Conservation (phyloP, 1,284 basidiomycete genomes). For the Ganoderma meredithae region DNA sequence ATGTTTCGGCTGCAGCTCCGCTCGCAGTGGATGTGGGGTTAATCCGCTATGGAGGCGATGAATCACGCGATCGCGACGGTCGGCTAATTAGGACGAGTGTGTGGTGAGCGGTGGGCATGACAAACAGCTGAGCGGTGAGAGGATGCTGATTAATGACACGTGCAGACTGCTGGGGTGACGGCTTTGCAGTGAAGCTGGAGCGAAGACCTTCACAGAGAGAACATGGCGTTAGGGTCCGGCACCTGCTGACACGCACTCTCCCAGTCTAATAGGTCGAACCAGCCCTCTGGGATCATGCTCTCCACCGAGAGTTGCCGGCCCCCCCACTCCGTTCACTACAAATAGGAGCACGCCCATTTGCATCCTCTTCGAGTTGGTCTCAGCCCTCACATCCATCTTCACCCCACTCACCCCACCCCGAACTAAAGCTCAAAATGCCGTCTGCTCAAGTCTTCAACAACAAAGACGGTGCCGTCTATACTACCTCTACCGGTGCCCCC, state of each 20-base stretch:
- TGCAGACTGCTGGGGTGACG: slow-evolving; percentile 27
- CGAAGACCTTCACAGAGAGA: slow-evolving; percentile 22
- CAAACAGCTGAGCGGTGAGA: slow-evolving; percentile 33
- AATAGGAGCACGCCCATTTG: slow-evolving; percentile 33
- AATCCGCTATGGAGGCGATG: background rate
- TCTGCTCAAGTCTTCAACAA: slow-evolving; percentile 63
- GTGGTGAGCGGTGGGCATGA: slow-evolving; percentile 22
- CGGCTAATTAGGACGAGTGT: slow-evolving; percentile 10
- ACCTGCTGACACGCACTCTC: slow-evolving; percentile 34
- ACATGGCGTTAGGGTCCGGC: slow-evolving; percentile 25
- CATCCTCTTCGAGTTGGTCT: slow-evolving; percentile 24
- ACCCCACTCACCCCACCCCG: background rate
- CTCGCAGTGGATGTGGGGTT: slow-evolving; percentile 7
- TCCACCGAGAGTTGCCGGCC: slow-evolving; percentile 1
- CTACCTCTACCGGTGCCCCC: slow-evolving; percentile 83
- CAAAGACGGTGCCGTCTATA: slow-evolving; percentile 75
- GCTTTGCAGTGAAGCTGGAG: slow-evolving; percentile 21
- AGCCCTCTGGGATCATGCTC: slow-evolving; percentile 11
- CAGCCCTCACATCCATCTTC: slow-evolving; percentile 26
- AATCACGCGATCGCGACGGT: slow-evolving; percentile 6
- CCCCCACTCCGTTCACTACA: slow-evolving; percentile 23
- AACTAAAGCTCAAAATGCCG: slow-evolving; percentile 56
- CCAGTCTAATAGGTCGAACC: slow-evolving; percentile 10
- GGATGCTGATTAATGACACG: slow-evolving; percentile 35
- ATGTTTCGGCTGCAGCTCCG: background rate